Evolutionary conservation across 106 monocot genomes (phyloP).

Genomic region (Xerophyta viscosa): DNA sequence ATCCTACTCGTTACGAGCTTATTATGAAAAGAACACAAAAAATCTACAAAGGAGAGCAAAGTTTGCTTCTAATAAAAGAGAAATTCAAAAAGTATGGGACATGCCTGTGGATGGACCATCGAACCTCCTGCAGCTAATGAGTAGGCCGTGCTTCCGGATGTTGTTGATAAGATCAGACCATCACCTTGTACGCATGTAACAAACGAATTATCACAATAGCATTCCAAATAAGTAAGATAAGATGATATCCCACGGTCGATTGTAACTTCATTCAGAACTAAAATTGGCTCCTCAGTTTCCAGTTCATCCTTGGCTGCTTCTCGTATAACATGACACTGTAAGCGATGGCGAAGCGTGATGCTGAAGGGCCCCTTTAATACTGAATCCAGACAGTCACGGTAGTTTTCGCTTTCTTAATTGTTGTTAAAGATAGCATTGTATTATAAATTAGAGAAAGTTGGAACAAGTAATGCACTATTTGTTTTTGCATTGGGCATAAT

Average conservation of each 20-base stretch:
- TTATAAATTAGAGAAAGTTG: background rate
- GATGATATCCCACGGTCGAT: slow-evolving; percentile 97
- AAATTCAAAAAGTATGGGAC: background rate
- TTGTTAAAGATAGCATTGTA: slow-evolving; percentile 28
- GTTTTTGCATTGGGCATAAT: too few relatives aligned
- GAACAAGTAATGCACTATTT: too few relatives aligned
- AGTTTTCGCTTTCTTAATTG: slow-evolving; percentile 78
- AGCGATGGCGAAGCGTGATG: slow-evolving; percentile 82
- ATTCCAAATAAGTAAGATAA: slow-evolving; percentile 91
- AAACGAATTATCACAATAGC: slow-evolving; percentile 95
- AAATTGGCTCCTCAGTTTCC: slow-evolving; percentile 73
- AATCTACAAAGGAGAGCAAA: too few relatives aligned
- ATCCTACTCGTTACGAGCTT: too few relatives aligned
- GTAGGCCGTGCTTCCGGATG: slow-evolving; percentile 99
- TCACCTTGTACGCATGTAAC: slow-evolving; percentile 97
- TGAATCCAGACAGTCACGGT: slow-evolving; percentile 53
- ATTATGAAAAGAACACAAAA: too few relatives aligned
- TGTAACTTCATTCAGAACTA: slow-evolving; percentile 95
- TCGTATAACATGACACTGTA: slow-evolving; percentile 88
- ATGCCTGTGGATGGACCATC: slow-evolving; percentile 99
- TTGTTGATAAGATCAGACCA: slow-evolving; percentile 91
- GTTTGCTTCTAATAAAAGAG: background rate
- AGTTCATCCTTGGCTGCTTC: slow-evolving; percentile 77
- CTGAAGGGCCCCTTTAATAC: slow-evolving; percentile 74
- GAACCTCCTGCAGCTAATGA: slow-evolving; percentile 98